Evolutionary conservation across 805 yeast genomes (phyloP), one percentile per base, ranked within the genome.

Genomic region (Grigorovia jiainica): DNA sequence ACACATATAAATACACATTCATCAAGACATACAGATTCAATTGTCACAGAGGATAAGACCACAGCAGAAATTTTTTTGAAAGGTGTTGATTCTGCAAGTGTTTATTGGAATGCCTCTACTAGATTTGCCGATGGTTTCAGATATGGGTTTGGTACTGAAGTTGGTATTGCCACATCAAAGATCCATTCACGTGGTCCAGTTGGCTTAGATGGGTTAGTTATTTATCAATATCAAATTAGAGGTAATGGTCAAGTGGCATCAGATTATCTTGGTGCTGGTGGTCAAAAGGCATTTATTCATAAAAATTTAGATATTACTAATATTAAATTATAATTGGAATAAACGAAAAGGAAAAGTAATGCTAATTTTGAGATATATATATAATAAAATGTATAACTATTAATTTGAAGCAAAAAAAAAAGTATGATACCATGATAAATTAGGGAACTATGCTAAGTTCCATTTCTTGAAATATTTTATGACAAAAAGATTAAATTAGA

Each of bases 161-260:
- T 92, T 15, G 99, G 99, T 29, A 90, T 92, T 45, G 82, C 95
- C 38, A 92, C 98, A 36, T 89, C 90, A 59, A 92, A 92, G 63
- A 87, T 92, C 47, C 99, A 92, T 60, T 95, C 98, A 8, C 75
- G 99, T 55, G 99, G 99, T 2, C 99, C 98, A 13, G 97, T 92
- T 27, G 99, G 99, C 2, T 71, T 92, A 25, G 99, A 92, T 59
- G 99, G 99, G 1, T 71, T 92, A 50, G 95, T 90, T 60, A 85
- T 94, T 53, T 92, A 92, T 63, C 97, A 92, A 64, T 92, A 92
- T 61, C 92, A 87, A 60, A 66, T 92, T 47, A 75, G 83, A 63
- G 99, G 99, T 34, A 70, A 77, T 51, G 99, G 99, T 4, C 98
- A 92, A 60, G 71, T 90, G 43, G 97, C 84, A 2, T 80, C 87